Base-by-base conservation (phyloP, 495 filamentous ascomycete species). In the Aspergillus heteromorphus region DNA sequence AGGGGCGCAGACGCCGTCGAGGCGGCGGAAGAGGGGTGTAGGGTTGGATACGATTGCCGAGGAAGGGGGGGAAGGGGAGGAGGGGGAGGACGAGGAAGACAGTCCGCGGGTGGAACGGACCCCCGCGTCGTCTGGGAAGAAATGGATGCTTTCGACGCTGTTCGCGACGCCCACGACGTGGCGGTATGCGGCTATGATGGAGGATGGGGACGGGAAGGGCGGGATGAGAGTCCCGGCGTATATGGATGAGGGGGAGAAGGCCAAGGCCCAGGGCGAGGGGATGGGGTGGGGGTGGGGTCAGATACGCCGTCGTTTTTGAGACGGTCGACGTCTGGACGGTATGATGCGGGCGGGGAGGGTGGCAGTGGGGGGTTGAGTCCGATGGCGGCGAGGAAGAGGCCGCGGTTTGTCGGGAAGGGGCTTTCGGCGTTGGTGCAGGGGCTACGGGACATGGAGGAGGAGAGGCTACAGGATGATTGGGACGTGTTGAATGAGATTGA, bases 401-500 rank as follows among this genome's bases (percentile, higher is more conserved):
- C 76, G 29, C 85, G 85, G 62, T 85, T 87, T 20, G 73, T 84
- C 18, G 86, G 84, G 0, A 79, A 86, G 50, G 87, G 87, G 3
- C 71, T 98, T 40, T 95, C 89, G 57, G 84, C 80, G 49, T 75
- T 96, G 49, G 86, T 97, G 10, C 84, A 88, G 40, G 82, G 83
- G 13, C 69, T 98, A 58, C 77, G 89, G 16, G 85, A 84, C 58
- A 79, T 92, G 68, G 88, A 95, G 61, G 86, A 93, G 25, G 87
- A 95, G 23, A 77, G 75, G 14, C 64, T 85, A 30, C 84, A 87
- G 19, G 90, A 95, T 11, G 91, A 96, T 20, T 73, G 90, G 65
- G 90, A 96, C 23, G 79, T 87, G n/a, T 67, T 96, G 59, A 75
- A 79, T 13, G 91, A 96, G 66, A 80, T 95, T 62, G 92, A 95